These are phyloP conservation scores for Jatropha multifida DNA, from an alignment of 441 rosid genomes.

Conservation along the genomic window DNA sequence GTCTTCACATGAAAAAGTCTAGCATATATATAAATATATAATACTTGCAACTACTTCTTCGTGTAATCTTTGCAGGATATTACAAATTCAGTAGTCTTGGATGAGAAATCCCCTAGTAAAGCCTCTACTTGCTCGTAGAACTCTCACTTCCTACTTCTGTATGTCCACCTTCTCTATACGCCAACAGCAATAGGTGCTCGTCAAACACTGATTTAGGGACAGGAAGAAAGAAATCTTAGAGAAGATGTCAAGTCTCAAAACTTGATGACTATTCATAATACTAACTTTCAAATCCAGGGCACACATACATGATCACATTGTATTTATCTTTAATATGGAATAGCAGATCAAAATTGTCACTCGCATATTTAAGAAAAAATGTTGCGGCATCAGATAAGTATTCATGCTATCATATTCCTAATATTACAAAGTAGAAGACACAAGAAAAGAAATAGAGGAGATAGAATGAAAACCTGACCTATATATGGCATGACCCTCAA, in stretches of 20 bases:
- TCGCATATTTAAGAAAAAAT: background rate
- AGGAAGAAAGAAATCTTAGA: background rate
- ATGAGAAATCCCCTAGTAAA: background rate
- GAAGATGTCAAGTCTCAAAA: background rate
- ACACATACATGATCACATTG: background rate
- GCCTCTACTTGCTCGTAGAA: background rate
- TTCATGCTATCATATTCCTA: background rate
- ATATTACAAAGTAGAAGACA: background rate
- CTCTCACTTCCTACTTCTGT: background rate
- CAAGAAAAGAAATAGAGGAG: background rate
- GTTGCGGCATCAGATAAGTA: background rate
- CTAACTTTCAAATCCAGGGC: background rate
- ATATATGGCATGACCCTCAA: slow-evolving; percentile 21
- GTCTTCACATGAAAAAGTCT: background rate
- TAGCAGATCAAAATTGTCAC: background rate
- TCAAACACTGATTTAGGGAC: background rate
- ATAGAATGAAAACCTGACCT: background rate
- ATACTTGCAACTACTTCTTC: background rate
- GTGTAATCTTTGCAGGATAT: background rate
- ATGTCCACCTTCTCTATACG: background rate
- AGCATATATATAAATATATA: no score
- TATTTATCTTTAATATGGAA: background rate
- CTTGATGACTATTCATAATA: background rate
- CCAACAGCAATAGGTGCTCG: background rate
- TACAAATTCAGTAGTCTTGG: background rate